Conservation (phyloP, 2,329 filamentous ascomycete genomes). For the Scortechinia acanthostroma region DNA sequence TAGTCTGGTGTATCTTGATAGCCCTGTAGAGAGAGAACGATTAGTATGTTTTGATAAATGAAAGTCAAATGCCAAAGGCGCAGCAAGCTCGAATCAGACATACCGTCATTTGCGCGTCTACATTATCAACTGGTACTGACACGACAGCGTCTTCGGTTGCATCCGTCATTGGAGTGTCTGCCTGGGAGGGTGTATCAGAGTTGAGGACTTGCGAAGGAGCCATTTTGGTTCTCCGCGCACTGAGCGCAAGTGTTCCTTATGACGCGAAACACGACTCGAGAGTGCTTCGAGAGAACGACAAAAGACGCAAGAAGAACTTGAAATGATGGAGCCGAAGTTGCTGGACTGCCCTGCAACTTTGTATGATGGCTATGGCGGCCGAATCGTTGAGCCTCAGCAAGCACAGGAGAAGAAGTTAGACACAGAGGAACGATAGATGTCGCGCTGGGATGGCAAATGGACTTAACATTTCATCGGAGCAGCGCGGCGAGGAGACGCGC, state of each 20-base stretch:
- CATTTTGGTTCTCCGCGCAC: slow-evolving; percentile 5
- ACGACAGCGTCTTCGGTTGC: slow-evolving; percentile 21
- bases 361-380: too few species aligned
- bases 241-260: background rate
- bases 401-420: background rate
- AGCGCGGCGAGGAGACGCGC: slow-evolving; percentile 13
- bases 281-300: too few species aligned
- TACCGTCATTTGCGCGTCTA: slow-evolving; percentile 28
- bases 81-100: slow-evolving; percentile 8
- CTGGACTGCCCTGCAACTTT: too few species aligned
- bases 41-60: background rate
- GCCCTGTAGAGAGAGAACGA: background rate
- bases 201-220: slow-evolving; percentile 24
- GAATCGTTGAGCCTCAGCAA: too few species aligned
- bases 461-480: slow-evolving; percentile 14
- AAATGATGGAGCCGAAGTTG: too few species aligned
- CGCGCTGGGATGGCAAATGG: slow-evolving; percentile 17
- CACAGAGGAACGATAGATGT: background rate
- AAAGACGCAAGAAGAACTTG: too few species aligned
- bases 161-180: slow-evolving; percentile 36
- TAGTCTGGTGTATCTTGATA: background rate
- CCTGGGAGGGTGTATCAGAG: slow-evolving; percentile 29
- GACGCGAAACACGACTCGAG: too few species aligned
- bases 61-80: background rate
- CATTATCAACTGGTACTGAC: slow-evolving; percentile 21